Evolutionary conservation across 305 asterid species (phyloP).

Genomic region (Ruellia speciosa): DNA sequence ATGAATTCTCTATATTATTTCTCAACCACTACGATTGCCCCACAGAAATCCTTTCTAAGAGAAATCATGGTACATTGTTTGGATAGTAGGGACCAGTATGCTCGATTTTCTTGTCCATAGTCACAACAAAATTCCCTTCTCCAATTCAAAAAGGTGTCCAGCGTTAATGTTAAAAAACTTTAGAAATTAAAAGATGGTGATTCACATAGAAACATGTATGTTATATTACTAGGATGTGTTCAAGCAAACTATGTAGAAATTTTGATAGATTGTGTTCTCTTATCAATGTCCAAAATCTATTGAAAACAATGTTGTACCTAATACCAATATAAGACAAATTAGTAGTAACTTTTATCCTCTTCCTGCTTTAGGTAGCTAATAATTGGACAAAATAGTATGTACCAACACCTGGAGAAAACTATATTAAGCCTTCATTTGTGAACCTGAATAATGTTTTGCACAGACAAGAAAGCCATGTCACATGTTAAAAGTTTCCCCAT

Average conservation of each 20-base stretch:
- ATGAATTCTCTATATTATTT: constrained; percentile 1
- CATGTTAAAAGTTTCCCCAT: too few relatives aligned
- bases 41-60: not conserved
- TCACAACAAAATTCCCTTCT: not conserved
- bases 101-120: not conserved
- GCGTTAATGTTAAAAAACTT: constrained; percentile 4
- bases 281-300: not conserved
- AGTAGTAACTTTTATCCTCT: not conserved
- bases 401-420: not conserved
- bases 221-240: not conserved
- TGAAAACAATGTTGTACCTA: not conserved
- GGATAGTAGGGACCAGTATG: constrained; percentile 1
- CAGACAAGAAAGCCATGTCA: not conserved
- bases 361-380: not conserved
- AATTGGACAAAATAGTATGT: not conserved
- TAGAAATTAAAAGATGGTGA: not conserved
- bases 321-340: not conserved
- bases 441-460: not conserved
- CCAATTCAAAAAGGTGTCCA: not conserved
- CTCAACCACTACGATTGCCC: not conserved
- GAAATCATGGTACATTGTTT: not conserved
- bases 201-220: not conserved
- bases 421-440: not conserved
- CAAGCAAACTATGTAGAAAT: not conserved
- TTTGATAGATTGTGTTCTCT: not conserved